phyloP scores from a whole-genome alignment of 108 stramenopile species.

The Stephanodiscus triporus region DNA sequence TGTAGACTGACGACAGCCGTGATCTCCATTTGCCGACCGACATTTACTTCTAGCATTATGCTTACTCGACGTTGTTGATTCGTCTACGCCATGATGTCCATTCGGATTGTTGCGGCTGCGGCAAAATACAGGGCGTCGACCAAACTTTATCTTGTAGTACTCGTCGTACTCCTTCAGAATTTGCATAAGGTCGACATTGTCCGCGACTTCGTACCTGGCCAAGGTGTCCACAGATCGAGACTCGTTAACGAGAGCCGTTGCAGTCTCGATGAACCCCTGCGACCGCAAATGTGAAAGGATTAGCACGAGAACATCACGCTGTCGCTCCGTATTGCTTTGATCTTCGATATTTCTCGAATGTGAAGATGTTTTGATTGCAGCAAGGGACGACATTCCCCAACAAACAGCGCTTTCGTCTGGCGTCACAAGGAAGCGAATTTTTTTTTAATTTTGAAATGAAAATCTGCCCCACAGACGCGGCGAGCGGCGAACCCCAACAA shows the following conservation, averaged over 20 bases:
- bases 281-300: slow-evolving; percentile 33
- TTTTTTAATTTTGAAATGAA: no score
- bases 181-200: slow-evolving; percentile 58
- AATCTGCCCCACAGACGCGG: no score
- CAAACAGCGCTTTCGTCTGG: no score
- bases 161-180: slow-evolving; percentile 62
- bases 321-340: slow-evolving; percentile 24
- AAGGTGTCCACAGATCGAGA: slow-evolving; percentile 15
- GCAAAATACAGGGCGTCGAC: slow-evolving; percentile 35
- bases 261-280: slow-evolving; percentile 42
- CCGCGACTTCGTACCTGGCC: slow-evolving; percentile 47
- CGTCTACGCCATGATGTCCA: background rate
- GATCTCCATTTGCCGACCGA: slow-evolving; percentile 13
- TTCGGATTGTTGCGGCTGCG: slow-evolving; percentile 16
- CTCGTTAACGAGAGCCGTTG: slow-evolving; percentile 34
- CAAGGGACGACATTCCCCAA: slow-evolving; percentile 32
- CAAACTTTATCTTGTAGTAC: slow-evolving; percentile 61
- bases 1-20: background rate
- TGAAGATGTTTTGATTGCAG: slow-evolving; percentile 39
- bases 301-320: slow-evolving; percentile 37
- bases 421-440: no score
- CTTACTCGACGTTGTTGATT: slow-evolving; percentile 9
- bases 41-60: slow-evolving; percentile 5
- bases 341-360: slow-evolving; percentile 37
- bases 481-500: no score